Conservation (phyloP, 805 yeast species). For the Clavispora vitiphila region DNA sequence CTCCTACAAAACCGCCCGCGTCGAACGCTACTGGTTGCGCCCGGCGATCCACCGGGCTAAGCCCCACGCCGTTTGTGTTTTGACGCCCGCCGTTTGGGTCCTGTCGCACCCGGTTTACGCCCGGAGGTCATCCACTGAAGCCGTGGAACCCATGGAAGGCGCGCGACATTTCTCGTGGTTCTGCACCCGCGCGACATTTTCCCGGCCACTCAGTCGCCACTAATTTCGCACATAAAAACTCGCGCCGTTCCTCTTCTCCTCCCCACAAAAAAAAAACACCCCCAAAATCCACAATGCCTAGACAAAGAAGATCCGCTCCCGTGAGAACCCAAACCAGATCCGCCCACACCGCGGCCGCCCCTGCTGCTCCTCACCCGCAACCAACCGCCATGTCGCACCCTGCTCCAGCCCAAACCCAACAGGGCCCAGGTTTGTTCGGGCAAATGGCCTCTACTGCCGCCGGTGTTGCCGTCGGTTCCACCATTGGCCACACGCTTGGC, state of each 20-base stretch:
- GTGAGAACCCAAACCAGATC: slow-evolving; percentile 56
- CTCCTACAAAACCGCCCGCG: no score
- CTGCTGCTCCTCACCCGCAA: slow-evolving; percentile 22
- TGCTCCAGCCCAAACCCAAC: slow-evolving; percentile 41
- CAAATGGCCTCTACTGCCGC: slow-evolving; percentile 99
- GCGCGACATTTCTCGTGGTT: slow-evolving; percentile 1
- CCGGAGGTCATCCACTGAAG: neutral
- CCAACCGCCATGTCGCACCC: slow-evolving; percentile 43
- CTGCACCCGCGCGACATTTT: neutral
- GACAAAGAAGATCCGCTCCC: slow-evolving; percentile 51
- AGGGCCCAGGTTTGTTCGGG: slow-evolving; percentile 81
- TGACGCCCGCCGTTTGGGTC: no score
- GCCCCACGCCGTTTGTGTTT: no score
- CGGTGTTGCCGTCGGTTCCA: slow-evolving; percentile 98
- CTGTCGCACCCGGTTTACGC: no score
- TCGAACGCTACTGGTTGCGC: no score
- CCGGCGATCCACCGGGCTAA: no score
- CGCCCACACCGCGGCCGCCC: slow-evolving; percentile 74
- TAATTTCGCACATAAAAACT: neutral
- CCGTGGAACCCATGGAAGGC: neutral
- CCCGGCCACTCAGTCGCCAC: slow-evolving; percentile 1
- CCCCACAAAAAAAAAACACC: neutral
- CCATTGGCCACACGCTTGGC: slow-evolving; percentile 95
- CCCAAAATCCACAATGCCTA: slow-evolving; percentile 31
- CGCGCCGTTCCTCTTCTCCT: neutral